These are phyloP conservation scores for Chlorokybus atmophyticus DNA, from an alignment of 139 green algal species.

Conservation along the genomic window DNA sequence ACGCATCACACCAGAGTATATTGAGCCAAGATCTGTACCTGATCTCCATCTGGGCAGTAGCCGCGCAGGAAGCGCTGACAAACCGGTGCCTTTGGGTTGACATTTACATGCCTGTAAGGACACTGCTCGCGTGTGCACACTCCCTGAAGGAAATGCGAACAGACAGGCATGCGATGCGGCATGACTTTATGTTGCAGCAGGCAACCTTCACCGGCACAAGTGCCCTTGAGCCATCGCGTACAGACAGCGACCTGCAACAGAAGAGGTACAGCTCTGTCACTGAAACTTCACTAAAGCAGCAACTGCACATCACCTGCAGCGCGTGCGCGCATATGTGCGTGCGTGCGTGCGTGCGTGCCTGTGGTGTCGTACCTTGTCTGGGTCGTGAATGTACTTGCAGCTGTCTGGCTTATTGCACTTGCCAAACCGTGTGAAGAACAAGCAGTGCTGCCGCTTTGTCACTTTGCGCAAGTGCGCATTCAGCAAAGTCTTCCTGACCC, in stretches of 20 bases:
- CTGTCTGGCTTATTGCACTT: neutral
- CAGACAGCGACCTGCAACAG: neutral
- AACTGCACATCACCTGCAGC: too few species aligned
- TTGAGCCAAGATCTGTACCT: neutral
- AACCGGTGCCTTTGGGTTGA: neutral
- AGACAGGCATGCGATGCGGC: neutral
- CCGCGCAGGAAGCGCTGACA: neutral
- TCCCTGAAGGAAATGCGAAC: neutral
- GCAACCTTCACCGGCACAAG: neutral
- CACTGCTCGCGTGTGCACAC: neutral
- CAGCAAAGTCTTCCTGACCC: too few species aligned
- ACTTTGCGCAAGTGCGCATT: too few species aligned
- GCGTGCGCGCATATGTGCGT: too few species aligned
- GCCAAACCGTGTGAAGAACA: constrained; percentile 3
- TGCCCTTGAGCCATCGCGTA: neutral
- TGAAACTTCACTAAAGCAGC: neutral
- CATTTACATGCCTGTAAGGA: neutral
- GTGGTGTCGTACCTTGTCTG: neutral
- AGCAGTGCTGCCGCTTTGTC: too few species aligned
- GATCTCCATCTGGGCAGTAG: neutral
- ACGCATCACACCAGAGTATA: neutral
- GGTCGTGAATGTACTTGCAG: neutral
- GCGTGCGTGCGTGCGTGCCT: too few species aligned
- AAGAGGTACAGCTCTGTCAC: neutral
- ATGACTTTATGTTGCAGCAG: neutral